Evolutionary conservation across 2,329 filamentous ascomycete genomes (phyloP).

Genomic region (Thielaviopsis ethacetica): DNA sequence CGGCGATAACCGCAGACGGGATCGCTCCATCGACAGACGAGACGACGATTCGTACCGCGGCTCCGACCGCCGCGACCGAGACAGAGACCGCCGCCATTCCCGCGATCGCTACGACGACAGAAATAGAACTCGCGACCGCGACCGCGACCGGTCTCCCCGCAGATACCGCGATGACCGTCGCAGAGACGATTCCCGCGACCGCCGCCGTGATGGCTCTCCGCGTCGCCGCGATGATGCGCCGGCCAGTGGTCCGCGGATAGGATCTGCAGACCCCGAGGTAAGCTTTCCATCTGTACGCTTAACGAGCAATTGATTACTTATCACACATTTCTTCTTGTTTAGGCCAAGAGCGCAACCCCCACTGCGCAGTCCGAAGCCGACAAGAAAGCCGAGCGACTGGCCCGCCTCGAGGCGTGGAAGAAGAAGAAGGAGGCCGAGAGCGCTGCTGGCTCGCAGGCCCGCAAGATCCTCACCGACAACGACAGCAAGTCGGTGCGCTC

Average conservation of each 20-base stretch:
- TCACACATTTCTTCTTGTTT: background rate
- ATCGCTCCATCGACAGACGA: conserved; percentile 51
- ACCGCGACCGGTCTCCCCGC: conserved; percentile 35
- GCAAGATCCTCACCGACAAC: conserved; percentile 55
- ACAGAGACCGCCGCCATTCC: conserved; percentile 47
- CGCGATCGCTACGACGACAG: conserved; percentile 42
- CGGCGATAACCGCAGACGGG: conserved; percentile 47
- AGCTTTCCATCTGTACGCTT: conserved; percentile 31
- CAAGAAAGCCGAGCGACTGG: conserved; percentile 64
- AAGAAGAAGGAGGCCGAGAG: conserved; percentile 69
- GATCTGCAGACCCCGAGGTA: conserved; percentile 28
- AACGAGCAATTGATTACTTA: conserved; percentile 8
- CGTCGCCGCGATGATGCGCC: conserved; percentile 14
- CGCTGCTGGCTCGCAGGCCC: conserved; percentile 49
- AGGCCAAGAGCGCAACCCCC: conserved; percentile 18
- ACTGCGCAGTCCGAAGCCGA: conserved; percentile 48
- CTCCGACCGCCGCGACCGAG: conserved; percentile 29
- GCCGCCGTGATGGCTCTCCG: conserved; percentile 51
- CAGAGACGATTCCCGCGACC: conserved; percentile 59
- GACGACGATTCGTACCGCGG: conserved; percentile 49
- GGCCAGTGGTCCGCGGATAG: conserved; percentile 22
- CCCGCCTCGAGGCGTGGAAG: conserved; percentile 82
- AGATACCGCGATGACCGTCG: conserved; percentile 24
- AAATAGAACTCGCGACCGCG: conserved; percentile 37
- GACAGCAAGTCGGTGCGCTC: conserved; percentile 46